A percentile compares a stretch with the other conserved stretches of the same genome.
phyloP scores from a whole-genome alignment of 2,329 filamentous ascomycete genomes.

The Fusarium gaditjirri region DNA sequence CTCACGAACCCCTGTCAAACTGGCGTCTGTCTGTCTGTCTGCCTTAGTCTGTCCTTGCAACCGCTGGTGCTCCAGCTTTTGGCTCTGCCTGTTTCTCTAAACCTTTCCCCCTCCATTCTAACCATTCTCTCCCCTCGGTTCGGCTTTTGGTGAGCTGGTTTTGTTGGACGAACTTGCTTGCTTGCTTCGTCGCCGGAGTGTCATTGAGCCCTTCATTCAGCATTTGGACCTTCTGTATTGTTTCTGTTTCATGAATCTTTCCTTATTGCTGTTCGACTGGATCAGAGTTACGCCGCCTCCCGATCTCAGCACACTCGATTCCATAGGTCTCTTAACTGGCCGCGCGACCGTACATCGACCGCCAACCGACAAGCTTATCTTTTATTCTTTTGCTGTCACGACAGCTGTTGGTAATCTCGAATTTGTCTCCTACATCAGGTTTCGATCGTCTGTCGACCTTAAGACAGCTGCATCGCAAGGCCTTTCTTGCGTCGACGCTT shows the following conservation, averaged over 20 bases:
- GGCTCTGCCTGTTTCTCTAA: constrained; percentile 46
- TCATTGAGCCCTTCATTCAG: constrained; percentile 19
- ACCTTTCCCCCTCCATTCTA: constrained; percentile 47
- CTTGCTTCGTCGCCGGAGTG: constrained; percentile 26
- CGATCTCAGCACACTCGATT: constrained; percentile 16
- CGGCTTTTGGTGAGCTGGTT: constrained; percentile 35
- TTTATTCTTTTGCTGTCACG: constrained; percentile 9
- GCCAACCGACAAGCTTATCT: constrained; percentile 14
- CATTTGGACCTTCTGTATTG: constrained; percentile 2
- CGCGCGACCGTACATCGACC: constrained; percentile 31
- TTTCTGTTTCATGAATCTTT: constrained; percentile 5
- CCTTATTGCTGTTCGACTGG: constrained; percentile 2
- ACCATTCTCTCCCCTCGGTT: constrained; percentile 31
- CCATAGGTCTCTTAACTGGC: constrained; percentile 32
- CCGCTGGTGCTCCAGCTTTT: constrained; percentile 41
- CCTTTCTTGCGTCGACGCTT: constrained; percentile 39
- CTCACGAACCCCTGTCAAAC: constrained; percentile 39
- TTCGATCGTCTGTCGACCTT: constrained; percentile 17
- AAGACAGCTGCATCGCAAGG: constrained; percentile 35
- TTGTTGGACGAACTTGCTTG: constrained; percentile 15
- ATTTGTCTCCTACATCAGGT: background rate
- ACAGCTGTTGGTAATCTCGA: constrained; percentile 10
- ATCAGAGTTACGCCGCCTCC: constrained; percentile 25
- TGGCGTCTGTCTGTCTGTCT: constrained; percentile 42
- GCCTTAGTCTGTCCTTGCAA: constrained; percentile 42